phyloP scores from a whole-genome alignment of 768 basidiomycete genomes.

The Russula ochroleuca region DNA sequence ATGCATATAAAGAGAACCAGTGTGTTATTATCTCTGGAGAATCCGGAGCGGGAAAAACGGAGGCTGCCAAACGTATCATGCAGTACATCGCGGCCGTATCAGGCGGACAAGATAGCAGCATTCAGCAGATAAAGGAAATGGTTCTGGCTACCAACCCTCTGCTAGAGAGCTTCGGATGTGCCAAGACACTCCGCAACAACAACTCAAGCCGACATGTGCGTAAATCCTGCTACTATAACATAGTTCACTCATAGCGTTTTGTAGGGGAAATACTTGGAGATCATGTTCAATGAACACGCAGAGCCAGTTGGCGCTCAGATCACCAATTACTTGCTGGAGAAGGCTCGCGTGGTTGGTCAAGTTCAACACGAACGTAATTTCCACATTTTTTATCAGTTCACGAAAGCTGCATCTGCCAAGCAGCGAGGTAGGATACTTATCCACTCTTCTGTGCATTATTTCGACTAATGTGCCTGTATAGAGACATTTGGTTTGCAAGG shows the following conservation, averaged over 20 bases:
- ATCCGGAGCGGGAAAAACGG: constrained; percentile 98
- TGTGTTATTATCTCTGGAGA: constrained; percentile 99
- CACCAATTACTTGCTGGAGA: constrained; percentile 96
- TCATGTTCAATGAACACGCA: constrained; percentile 93
- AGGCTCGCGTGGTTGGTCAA: constrained; percentile 94
- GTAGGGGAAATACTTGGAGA: constrained; percentile 98
- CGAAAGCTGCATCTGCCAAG: constrained; percentile 85
- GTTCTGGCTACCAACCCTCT: constrained; percentile 97
- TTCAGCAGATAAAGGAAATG: constrained; percentile 99
- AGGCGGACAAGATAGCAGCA: constrained; percentile 80
- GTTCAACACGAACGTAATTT: constrained; percentile 96
- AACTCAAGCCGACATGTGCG: constrained; percentile 97
- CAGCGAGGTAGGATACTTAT: constrained; percentile 64
- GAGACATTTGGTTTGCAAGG: constrained; percentile 95
- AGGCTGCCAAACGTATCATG: constrained; percentile 99
- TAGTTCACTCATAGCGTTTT: constrained; percentile 27
- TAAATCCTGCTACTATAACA: constrained; percentile 20
- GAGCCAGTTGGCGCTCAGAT: constrained; percentile 97
- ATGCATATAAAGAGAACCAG: constrained; percentile 98
- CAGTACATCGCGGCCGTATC: constrained; percentile 98
- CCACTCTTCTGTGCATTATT: background rate
- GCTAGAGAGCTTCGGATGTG: constrained; percentile 97
- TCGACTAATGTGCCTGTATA: constrained; percentile 34
- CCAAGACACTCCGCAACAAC: constrained; percentile 97
- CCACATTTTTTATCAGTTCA: constrained; percentile 99